phyloP scores from a whole-genome alignment of 2,329 filamentous ascomycete genomes.

The Alternaria brassicae region DNA sequence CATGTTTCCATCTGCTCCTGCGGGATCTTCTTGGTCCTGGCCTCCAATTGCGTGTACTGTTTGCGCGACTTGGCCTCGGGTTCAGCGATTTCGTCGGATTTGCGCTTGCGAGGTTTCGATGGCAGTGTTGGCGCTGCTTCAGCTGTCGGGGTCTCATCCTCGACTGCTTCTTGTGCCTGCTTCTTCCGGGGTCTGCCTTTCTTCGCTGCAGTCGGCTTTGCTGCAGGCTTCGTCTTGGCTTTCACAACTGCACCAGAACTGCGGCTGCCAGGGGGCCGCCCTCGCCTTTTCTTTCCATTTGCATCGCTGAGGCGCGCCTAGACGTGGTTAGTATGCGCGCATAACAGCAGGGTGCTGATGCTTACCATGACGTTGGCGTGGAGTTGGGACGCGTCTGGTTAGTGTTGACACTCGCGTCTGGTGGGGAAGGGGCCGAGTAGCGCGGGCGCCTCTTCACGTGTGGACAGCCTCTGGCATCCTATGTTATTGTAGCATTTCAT shows the following conservation, averaged over 20 bases:
- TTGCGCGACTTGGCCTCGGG: conserved; percentile 24
- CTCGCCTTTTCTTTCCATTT: conserved; percentile 30
- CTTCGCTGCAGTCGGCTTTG: conserved; percentile 21
- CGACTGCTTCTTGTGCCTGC: conserved; percentile 15
- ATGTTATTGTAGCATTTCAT: not conserved
- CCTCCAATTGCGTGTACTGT: conserved; percentile 45
- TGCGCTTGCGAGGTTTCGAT: conserved; percentile 30
- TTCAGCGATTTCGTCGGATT: conserved; percentile 31
- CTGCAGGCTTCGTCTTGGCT: conserved; percentile 14
- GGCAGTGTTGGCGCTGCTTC: conserved; percentile 4
- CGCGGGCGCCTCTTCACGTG: conserved; percentile 17
- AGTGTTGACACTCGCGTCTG: conserved; percentile 16
- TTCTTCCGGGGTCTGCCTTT: conserved; percentile 21
- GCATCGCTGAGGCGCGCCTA: conserved; percentile 32
- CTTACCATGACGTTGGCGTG: conserved; percentile 43
- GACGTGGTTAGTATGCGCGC: conserved; percentile 17
- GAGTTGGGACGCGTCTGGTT: conserved; percentile 23
- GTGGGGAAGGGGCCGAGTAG: conserved; percentile 10
- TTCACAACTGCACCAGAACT: conserved; percentile 20
- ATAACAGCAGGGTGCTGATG: not conserved
- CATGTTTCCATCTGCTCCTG: conserved; percentile 53
- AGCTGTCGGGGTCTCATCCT: conserved; percentile 19
- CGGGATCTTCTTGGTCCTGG: conserved; percentile 46
- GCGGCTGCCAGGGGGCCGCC: conserved; percentile 34
- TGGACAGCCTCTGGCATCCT: not conserved